Conservation (phyloP, 805 yeast genomes). For the Yamadazyma kitorensis region DNA sequence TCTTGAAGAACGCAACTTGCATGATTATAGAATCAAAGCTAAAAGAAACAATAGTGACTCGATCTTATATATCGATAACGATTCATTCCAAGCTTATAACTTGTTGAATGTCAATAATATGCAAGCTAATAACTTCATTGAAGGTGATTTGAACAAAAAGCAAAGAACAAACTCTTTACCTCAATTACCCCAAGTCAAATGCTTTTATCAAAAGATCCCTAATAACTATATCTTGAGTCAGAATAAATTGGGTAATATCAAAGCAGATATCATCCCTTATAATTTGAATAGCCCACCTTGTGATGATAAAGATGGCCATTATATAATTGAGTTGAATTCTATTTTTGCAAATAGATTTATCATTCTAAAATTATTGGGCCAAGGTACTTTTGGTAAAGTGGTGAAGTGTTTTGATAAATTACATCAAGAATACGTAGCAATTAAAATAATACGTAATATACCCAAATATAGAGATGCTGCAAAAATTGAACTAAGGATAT, state of each 20-base stretch:
- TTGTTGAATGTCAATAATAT: constrained; percentile 40
- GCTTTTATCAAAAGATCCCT: constrained; percentile 40
- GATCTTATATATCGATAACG: constrained; percentile 31
- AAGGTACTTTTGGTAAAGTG: constrained; percentile 92
- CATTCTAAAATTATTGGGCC: constrained; percentile 71
- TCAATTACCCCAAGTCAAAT: constrained; percentile 43
- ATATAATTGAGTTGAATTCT: constrained; percentile 57
- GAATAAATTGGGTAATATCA: constrained; percentile 39
- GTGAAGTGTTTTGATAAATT: constrained; percentile 73
- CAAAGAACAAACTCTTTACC: constrained; percentile 44
- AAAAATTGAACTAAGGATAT: constrained; percentile 82
- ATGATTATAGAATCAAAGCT: constrained; percentile 12
- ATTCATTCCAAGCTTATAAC: constrained; percentile 41
- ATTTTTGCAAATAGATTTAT: constrained; percentile 72
- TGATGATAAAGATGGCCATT: constrained; percentile 75
- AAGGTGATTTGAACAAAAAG: constrained; percentile 20
- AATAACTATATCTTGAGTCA: constrained; percentile 30
- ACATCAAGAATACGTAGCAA: constrained; percentile 68
- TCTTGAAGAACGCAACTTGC: constrained; percentile 30
- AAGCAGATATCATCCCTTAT: constrained; percentile 39
- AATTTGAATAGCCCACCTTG: constrained; percentile 36
- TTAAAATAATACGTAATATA: constrained; percentile 87
- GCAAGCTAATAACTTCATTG: background rate
- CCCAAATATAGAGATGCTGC: constrained; percentile 96
- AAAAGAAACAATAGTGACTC: constrained; percentile 36